Base-by-base conservation (phyloP, 306 rosid genomes). In the Delonix regia region DNA sequence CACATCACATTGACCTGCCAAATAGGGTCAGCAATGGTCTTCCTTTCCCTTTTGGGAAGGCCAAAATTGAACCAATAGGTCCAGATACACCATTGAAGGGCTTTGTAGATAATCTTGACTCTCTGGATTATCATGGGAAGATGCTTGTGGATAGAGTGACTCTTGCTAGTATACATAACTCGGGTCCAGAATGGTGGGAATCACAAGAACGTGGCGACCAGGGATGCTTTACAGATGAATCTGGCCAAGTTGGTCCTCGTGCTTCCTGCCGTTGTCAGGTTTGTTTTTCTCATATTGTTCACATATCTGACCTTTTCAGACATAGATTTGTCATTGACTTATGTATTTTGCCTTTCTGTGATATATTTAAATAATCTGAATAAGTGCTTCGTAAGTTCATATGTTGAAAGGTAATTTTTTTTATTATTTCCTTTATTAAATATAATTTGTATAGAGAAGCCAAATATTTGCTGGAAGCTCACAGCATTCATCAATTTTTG, bases 251-350 rank as follows among this genome's bases (percentile, higher is more conserved):
- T 84, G 99, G 99, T 83, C 99, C 99, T 45, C 87, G 89, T 82
- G 87, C 87, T 85, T 91, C 99, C 30, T 93, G 99, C 75, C 89
- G 93, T 70, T 96, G 99, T 69, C 99, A 96, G 94, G 99, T 95
- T 51, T 21, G 79, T 61, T 73, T 42, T 49, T 52, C 57, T 76
- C 45, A 19, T 74, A 41, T 34, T 52, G 74, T 65, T 49, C 42
- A 52, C 25, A 30, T 51, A 0, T 59, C 44, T 59, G 57, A 59
- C 51, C 74, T 70, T 39, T 78, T 44, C 55, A 55, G 51, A 74
- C 69, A 33, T 48, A 55, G 15, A 47, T 14, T 36, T 78, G 60
- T 66, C 11, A 25, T 33, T 65, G 64, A 71, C 65, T 71, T 53
- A 13, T 28, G 45, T 63, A 73, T 12, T 71, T 79, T 74, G 4